Percentiles rank a stretch among this genome's conserved stretches.
These are phyloP conservation scores for Mucor mucedo DNA, from an alignment of 371 early-diverging fungal genomes.

Conservation along the genomic window DNA sequence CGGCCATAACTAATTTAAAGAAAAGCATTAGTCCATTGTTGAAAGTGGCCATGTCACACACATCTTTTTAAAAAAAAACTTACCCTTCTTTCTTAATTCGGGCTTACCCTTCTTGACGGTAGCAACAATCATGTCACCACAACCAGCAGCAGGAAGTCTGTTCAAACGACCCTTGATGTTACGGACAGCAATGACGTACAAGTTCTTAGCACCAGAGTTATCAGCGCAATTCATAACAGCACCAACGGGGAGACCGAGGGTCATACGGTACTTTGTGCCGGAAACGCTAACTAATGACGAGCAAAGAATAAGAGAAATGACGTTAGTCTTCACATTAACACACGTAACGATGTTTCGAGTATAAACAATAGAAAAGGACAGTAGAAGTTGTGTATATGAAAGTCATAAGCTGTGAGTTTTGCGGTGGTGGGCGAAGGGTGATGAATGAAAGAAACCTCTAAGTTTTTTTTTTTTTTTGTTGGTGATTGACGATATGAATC, in stretches of 20 bases:
- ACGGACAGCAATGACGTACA: conserved; percentile 99
- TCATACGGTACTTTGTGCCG: conserved; percentile 98
- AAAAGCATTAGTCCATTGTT: not conserved
- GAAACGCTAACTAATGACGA: conserved; percentile 64
- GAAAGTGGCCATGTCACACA: not conserved
- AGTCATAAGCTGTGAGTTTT: not conserved
- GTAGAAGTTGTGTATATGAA: not conserved
- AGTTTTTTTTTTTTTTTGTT: not conserved
- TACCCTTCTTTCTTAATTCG: conserved; percentile 98
- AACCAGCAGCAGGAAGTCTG: conserved; percentile 99
- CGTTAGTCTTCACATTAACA: not conserved
- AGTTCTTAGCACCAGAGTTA: conserved; percentile 99
- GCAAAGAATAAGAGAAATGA: not conserved
- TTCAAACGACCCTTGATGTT: conserved; percentile 97
- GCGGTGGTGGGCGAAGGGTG: not conserved
- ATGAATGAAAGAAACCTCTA: too few species aligned
- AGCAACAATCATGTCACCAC: conserved; percentile 99
- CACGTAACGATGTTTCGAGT: not conserved
- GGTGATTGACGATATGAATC: not conserved
- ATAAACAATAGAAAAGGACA: not conserved
- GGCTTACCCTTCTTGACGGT: conserved; percentile 99
- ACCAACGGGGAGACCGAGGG: conserved; percentile 99
- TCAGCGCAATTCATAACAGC: conserved; percentile 99
- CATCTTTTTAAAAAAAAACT: not conserved
- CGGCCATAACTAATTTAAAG: conserved; percentile 85